These are phyloP conservation scores for Solanum etuberosum DNA, from an alignment of 257 asterid species.

Conservation along the genomic window DNA sequence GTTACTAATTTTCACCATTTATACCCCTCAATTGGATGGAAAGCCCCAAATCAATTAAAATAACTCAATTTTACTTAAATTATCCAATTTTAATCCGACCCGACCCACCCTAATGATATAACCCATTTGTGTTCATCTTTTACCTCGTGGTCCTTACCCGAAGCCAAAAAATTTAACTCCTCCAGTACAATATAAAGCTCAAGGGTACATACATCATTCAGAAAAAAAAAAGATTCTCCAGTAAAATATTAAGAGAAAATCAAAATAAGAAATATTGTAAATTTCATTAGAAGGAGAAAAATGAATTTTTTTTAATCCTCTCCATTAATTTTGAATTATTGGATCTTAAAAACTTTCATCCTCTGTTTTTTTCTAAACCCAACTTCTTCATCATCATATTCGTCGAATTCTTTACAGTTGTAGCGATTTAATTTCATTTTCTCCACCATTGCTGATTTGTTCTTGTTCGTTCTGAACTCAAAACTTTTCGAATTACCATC, in stretches of 20 bases:
- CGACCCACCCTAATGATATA: no score
- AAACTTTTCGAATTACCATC: no score
- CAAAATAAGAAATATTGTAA: neutral
- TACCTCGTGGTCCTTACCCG: no score
- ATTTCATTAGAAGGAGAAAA: neutral
- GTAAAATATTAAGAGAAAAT: neutral
- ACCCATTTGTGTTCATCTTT: no score
- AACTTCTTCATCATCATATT: neutral
- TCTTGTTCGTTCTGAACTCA: no score
- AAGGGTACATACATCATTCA: neutral
- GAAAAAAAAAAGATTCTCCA: no score
- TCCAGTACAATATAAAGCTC: neutral
- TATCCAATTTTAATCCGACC: no score
- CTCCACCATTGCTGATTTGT: neutral
- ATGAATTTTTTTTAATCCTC: neutral
- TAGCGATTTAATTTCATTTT: neutral
- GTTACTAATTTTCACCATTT: no score
- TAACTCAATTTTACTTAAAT: no score
- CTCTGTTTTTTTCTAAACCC: neutral
- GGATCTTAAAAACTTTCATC: neutral
- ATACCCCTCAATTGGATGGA: no score
- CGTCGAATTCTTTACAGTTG: slow-evolving; percentile 6
- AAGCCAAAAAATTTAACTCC: neutral
- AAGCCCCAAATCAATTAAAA: no score
- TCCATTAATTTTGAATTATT: neutral